Base-by-base conservation (phyloP, 306 rosid species). In the Ormosia emarginata region DNA sequence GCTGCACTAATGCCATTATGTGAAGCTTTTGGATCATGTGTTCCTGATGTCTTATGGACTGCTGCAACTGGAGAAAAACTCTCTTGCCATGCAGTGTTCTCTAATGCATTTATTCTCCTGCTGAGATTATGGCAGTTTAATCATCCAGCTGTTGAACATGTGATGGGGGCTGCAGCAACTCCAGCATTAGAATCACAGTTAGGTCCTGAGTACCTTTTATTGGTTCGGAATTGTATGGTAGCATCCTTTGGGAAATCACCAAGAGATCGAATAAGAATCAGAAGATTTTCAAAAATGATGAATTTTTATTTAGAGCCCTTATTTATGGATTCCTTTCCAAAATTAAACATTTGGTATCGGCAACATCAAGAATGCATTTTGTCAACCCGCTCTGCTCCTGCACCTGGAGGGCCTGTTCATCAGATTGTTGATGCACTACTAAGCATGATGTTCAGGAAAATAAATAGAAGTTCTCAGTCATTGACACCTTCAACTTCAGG, bases 311-410 rank as follows among this genome's bases (percentile, higher is more conserved):
- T 88, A 9, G 88, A 90, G 58, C 91, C 96, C 6, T 61, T 95
- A 53, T 93, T 90, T 76, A 93, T 95, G 77, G 99, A 95, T 61
- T 92, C 93, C 14, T 95, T 95, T 88, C 97, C 99, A 50, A 93
- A 95, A 86, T 78, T 95, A 8, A 95, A 90, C 84, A 88, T 62
- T 40, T 95, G 99, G 99, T 88, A 95, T 84, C 89, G 93, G 78
- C 99, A 95, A 77, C 99, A 95, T 85, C 98, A 84, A 91, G 99
- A 97, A 43, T 95, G 99, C 78, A 88, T 95, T 79, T 94, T 96
- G 15, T 95, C 99, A 56, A 93, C 94, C 47, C 90, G 91, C 61
- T 82, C 93, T 78, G 97, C 97, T 75, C 94, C 92, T 73, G 97
- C 90, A 63, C 95, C 88, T 57, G 99, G 99, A 82, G 92, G 91